Percentiles rank a stretch among this genome's conserved stretches.
phyloP scores from a whole-genome alignment of 164 flowering plant genomes.

The Piper betle region DNA sequence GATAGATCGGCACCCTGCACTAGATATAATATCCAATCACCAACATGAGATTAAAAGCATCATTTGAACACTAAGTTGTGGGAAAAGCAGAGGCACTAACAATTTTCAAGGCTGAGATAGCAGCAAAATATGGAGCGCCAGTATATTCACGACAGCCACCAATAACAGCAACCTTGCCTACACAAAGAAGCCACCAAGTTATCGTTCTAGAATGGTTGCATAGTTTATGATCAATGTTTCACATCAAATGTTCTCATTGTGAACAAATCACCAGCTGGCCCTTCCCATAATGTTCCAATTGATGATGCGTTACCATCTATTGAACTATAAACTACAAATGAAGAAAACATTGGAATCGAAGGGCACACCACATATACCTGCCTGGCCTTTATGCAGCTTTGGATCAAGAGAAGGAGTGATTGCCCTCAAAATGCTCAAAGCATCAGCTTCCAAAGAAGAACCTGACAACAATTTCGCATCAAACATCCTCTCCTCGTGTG shows the following conservation, averaged over 20 bases:
- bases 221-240: too few relatives aligned
- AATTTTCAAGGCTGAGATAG: slow-evolving; percentile 89
- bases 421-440: slow-evolving; percentile 43
- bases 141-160: slow-evolving; percentile 99
- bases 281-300: too few relatives aligned
- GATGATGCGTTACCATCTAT: too few relatives aligned
- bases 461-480: slow-evolving; percentile 9
- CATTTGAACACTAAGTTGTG: background rate
- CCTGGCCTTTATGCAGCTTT: slow-evolving; percentile 79
- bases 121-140: slow-evolving; percentile 97
- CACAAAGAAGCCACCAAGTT: background rate
- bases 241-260: too few relatives aligned
- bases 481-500: slow-evolving; percentile 8
- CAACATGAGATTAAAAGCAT: background rate
- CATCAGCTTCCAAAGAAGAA: slow-evolving; percentile 48
- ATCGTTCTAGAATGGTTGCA: background rate
- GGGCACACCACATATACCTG: slow-evolving; percentile 34
- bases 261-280: too few relatives aligned
- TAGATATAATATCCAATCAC: background rate
- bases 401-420: slow-evolving; percentile 68
- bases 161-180: slow-evolving; percentile 93
- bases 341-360: too few relatives aligned
- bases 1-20: slow-evolving; percentile 97
- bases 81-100: slow-evolving; percentile 30
- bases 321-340: too few relatives aligned